These are phyloP conservation scores for Penicillium samsonianum DNA, from an alignment of 495 filamentous ascomycete genomes.

Conservation along the genomic window DNA sequence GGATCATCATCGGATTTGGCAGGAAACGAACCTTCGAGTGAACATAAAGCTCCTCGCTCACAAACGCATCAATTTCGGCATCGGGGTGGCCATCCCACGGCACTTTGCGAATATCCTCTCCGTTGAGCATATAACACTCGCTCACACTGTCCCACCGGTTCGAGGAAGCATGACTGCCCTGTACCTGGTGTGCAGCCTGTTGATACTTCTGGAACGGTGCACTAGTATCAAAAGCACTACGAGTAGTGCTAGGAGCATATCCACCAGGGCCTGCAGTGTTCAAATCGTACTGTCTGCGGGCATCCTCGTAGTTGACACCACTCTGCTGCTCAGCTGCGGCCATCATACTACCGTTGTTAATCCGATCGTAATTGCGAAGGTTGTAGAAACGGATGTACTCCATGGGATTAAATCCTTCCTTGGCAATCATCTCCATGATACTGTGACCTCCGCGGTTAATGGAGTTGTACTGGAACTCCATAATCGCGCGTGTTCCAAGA, in stretches of 20 bases:
- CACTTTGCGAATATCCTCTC: conserved; percentile 70
- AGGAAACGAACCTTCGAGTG: conserved; percentile 69
- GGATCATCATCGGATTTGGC: neutral
- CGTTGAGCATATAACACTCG: conserved; percentile 81
- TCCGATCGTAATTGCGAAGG: conserved; percentile 86
- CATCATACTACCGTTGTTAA: conserved; percentile 71
- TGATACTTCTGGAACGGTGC: conserved; percentile 65
- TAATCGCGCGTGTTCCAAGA: conserved; percentile 87
- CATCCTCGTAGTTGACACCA: conserved; percentile 74
- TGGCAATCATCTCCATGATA: conserved; percentile 77
- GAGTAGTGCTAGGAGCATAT: conserved; percentile 40
- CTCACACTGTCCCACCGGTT: conserved; percentile 75
- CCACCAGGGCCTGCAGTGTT: conserved; percentile 37
- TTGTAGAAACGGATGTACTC: conserved; percentile 96
- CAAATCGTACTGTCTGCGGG: conserved; percentile 66
- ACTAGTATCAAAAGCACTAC: conserved; percentile 43
- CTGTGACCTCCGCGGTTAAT: conserved; percentile 88
- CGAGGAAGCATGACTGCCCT: conserved; percentile 34
- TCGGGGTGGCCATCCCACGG: conserved; percentile 73
- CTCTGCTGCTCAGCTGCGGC: conserved; percentile 61
- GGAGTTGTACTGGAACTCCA: conserved; percentile 90
- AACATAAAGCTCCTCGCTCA: conserved; percentile 91
- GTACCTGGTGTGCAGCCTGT: conserved; percentile 54
- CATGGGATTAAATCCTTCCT: conserved; percentile 69
- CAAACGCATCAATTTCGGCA: conserved; percentile 82